Base-by-base conservation (phyloP, 2,329 filamentous ascomycete genomes). In the Curvularia eragrostidis region DNA sequence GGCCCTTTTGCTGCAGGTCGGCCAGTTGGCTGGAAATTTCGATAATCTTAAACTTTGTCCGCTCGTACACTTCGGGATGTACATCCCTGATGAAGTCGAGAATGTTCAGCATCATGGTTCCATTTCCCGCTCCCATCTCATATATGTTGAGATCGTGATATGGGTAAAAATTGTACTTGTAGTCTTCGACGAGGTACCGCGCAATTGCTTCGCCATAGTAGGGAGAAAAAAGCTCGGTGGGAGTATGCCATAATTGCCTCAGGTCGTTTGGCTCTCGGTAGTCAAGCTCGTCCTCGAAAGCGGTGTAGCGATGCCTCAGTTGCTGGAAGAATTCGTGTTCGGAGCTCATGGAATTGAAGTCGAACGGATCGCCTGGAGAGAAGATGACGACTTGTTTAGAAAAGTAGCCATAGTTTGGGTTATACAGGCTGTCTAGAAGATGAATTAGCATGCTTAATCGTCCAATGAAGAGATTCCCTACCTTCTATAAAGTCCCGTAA, bases 121-220 rank as follows among this genome's bases (percentile, higher is more conserved):
- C 95, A 70, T 97, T 94, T 69, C 95, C 95, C 38, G 95, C 95
- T 51, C 95, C 95, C 90, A 99, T 96, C 77, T 99, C 95, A 84
- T 97, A 99, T 76, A 99, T 96, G 69, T 96, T 91, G 51, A 99
- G 85, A 78, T 99, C 95, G 78, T 97, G 89, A 81, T 98, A 97
- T 2, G 95, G 95, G 75, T 95, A 98, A 54, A 92, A 87, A 43
- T 91, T 91, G 75, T 97, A 87, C 75, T 95, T 93, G 84, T 99
- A 99, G 81, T 99, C 97, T 66, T 91, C 89, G 66, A 98, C 89
- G 43, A 99, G 86, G 77, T 98, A 97, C 19, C 94, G 89, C n/a
- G 94, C 95, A 66, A 99, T 91, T 32, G 95, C 91, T 82, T 99
- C 93, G 73, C 94, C 96, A 76, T 99, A 99, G 79, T 94, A 96